Percentiles rank a stretch among this genome's conserved stretches.
Conservation (phyloP, 2,329 filamentous ascomycete species). For the Apiospora rasikravindrae region DNA sequence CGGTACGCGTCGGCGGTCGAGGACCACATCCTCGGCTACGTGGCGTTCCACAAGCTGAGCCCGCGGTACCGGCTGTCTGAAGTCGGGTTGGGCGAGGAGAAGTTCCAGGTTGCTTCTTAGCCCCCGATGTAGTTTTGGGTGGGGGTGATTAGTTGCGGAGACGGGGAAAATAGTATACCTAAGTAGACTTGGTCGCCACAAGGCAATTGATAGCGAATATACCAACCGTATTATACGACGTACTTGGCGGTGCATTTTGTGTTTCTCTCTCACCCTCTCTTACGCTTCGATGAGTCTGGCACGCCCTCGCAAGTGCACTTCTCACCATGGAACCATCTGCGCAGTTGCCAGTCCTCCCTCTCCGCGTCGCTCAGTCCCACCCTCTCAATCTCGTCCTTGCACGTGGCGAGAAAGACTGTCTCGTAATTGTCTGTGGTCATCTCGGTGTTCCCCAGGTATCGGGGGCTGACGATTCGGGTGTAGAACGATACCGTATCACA, state of each 20-base stretch:
- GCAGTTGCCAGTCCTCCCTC: neutral
- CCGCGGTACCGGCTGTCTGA: slow-evolving; percentile 29
- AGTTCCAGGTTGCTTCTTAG: neutral
- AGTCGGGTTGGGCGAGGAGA: slow-evolving; percentile 25
- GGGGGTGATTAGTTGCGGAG: neutral
- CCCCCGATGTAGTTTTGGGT: neutral
- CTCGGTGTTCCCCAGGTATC: neutral
- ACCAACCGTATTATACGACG: neutral
- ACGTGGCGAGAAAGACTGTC: neutral
- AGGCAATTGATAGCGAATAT: neutral
- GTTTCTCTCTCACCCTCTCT: neutral
- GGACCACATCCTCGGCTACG: slow-evolving; percentile 34
- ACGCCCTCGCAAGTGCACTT: neutral
- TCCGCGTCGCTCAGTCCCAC: too few relatives aligned
- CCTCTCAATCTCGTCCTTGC: too few relatives aligned
- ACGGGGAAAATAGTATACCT: neutral
- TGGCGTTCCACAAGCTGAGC: slow-evolving; percentile 29
- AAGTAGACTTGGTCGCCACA: neutral
- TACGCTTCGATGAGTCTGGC: too few relatives aligned
- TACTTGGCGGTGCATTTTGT: neutral
- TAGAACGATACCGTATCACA: neutral
- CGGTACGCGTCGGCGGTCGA: slow-evolving; percentile 31
- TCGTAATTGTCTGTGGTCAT: neutral
- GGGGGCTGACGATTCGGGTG: neutral
- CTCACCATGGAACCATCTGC: neutral